Conservation (phyloP, 768 basidiomycete genomes). For the Russula olivacea region DNA sequence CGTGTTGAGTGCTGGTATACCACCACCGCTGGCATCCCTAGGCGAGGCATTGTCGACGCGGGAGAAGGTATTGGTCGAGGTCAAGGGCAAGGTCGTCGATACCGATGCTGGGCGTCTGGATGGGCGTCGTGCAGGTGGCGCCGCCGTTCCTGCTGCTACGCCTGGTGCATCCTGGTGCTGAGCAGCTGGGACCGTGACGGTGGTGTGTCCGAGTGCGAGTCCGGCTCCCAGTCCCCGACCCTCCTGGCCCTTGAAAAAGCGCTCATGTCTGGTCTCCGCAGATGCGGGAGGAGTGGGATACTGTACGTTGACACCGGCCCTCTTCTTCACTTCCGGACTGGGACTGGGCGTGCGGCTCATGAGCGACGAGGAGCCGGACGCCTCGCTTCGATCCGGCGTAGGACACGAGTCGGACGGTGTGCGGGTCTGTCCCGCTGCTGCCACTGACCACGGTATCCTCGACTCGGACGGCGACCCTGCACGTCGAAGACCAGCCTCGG, state of each 20-base stretch:
- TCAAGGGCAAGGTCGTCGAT: background rate
- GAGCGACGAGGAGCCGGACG: background rate
- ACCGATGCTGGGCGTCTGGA: background rate
- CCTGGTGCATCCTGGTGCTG: background rate
- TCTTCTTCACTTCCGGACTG: background rate
- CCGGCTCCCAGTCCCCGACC: background rate
- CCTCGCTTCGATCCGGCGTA: background rate
- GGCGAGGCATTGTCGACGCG: background rate
- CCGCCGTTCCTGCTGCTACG: background rate
- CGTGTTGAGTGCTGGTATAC: background rate
- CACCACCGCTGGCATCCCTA: background rate
- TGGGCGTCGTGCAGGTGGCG: background rate
- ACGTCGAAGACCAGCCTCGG: background rate
- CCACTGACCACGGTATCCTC: slow-evolving; percentile 9
- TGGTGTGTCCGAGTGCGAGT: no score
- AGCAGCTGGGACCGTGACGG: background rate
- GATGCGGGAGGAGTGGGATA: background rate
- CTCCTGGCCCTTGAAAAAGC: background rate
- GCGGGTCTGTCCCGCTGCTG: background rate
- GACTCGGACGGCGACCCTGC: slow-evolving; percentile 1
- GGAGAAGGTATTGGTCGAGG: background rate
- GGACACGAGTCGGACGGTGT: background rate
- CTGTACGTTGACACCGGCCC: background rate
- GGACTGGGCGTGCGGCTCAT: background rate
- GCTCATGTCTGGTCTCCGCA: background rate